phyloP scores from a whole-genome alignment of 768 basidiomycete genomes.

The Termitomyces titanicus region DNA sequence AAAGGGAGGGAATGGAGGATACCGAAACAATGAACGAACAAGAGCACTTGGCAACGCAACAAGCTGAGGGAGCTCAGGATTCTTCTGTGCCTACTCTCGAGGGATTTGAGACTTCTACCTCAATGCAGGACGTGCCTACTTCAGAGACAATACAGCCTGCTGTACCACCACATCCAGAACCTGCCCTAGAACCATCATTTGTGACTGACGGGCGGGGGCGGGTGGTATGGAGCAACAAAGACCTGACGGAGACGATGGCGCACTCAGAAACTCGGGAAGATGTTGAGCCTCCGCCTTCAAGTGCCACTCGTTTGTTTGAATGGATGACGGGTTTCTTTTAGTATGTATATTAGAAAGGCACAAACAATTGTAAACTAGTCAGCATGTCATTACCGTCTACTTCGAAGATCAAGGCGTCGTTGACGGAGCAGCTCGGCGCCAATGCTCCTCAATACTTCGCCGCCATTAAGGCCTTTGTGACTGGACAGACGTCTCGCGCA shows the following conservation, averaged over 20 bases:
- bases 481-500: conserved; percentile 61
- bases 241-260: conserved; percentile 7
- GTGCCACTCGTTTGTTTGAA: conserved; percentile 19
- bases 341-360: conserved; percentile 1
- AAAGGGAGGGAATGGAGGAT: background rate
- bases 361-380: conserved; percentile 8
- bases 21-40: background rate
- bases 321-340: conserved; percentile 21
- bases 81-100: background rate
- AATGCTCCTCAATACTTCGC: conserved; percentile 61
- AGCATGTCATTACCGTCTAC: conserved; percentile 76
- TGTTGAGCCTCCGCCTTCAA: conserved; percentile 2
- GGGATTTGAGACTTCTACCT: background rate
- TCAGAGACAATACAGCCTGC: background rate
- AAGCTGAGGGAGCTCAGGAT: background rate
- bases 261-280: conserved; percentile 8
- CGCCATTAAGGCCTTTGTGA: conserved; percentile 62
- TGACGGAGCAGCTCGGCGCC: conserved; percentile 55
- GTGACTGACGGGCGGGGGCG: conserved; percentile 64
- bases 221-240: conserved; percentile 42
- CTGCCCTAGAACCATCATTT: conserved; percentile 41
- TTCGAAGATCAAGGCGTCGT: conserved; percentile 65
- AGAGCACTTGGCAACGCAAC: background rate
- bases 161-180: background rate
- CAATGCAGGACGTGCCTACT: background rate